These are phyloP conservation scores for Zygotorulaspora sp. DNA, from an alignment of 805 yeast species.

Conservation along the genomic window DNA sequence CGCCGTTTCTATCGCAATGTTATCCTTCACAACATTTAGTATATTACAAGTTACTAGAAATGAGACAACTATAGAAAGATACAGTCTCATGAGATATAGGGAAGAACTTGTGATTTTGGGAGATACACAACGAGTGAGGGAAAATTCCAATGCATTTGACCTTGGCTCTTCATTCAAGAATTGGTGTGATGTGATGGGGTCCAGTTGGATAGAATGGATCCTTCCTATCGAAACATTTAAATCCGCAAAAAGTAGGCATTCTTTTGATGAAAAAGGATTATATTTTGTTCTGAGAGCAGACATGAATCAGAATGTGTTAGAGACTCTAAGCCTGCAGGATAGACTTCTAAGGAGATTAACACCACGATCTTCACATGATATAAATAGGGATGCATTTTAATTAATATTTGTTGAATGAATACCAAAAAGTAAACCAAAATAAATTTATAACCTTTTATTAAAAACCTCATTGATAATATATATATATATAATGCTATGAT, in stretches of 20 bases:
- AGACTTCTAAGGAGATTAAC: constrained; percentile 30
- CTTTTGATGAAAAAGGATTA: constrained; percentile 43
- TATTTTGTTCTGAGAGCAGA: constrained; percentile 38
- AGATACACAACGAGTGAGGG: constrained; percentile 39
- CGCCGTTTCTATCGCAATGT: constrained; percentile 52
- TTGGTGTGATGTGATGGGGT: constrained; percentile 74
- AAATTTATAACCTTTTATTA: too few species aligned
- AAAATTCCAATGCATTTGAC: constrained; percentile 68
- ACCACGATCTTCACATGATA: constrained; percentile 28
- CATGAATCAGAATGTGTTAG: constrained; percentile 42
- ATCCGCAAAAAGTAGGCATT: constrained; percentile 28
- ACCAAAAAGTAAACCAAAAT: too few species aligned
- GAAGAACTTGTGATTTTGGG: constrained; percentile 36
- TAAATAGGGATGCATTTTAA: not conserved
- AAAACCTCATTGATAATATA: too few species aligned
- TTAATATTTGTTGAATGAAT: not conserved
- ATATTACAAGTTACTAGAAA: constrained; percentile 57
- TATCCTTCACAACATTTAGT: constrained; percentile 53
- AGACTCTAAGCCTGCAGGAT: constrained; percentile 31
- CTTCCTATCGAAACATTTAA: constrained; percentile 47
- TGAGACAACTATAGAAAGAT: constrained; percentile 77
- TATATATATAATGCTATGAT: too few species aligned
- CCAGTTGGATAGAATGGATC: constrained; percentile 59
- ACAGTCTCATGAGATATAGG: constrained; percentile 48
- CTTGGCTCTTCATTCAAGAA: constrained; percentile 56